These are phyloP conservation scores for Colletotrichum horii DNA, from an alignment of 2,329 filamentous ascomycete genomes.

Conservation along the genomic window DNA sequence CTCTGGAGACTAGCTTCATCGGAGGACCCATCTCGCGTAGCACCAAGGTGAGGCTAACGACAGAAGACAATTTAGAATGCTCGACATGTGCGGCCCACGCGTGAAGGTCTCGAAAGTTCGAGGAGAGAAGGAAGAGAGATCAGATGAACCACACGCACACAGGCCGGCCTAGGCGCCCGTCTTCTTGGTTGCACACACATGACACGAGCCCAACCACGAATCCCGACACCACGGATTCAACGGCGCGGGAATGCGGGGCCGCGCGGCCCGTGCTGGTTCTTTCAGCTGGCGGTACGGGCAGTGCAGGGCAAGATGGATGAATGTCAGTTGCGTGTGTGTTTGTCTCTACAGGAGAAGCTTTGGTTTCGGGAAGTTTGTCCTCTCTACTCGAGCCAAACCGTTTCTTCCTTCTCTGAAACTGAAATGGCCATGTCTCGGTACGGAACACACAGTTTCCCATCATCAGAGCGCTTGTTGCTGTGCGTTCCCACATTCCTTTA, in stretches of 20 bases:
- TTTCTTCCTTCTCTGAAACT: neutral
- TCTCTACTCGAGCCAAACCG: neutral
- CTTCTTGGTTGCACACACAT: neutral
- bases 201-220: neutral
- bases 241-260: neutral
- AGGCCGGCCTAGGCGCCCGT: neutral
- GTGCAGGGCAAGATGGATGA: neutral
- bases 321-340: neutral
- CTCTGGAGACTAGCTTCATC: neutral
- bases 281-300: neutral
- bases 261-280: neutral
- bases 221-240: neutral
- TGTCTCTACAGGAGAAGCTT: neutral
- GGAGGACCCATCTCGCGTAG: neutral
- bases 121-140: neutral
- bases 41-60: neutral
- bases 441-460: neutral
- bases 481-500: neutral
- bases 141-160: neutral
- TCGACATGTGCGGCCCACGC: neutral
- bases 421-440: neutral
- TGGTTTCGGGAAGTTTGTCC: neutral
- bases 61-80: neutral
- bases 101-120: neutral
- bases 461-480: neutral